Evolutionary conservation across 2,329 filamentous ascomycete species (phyloP), one percentile per base, ranked within the genome.

Genomic region (Penicillium sp.): DNA sequence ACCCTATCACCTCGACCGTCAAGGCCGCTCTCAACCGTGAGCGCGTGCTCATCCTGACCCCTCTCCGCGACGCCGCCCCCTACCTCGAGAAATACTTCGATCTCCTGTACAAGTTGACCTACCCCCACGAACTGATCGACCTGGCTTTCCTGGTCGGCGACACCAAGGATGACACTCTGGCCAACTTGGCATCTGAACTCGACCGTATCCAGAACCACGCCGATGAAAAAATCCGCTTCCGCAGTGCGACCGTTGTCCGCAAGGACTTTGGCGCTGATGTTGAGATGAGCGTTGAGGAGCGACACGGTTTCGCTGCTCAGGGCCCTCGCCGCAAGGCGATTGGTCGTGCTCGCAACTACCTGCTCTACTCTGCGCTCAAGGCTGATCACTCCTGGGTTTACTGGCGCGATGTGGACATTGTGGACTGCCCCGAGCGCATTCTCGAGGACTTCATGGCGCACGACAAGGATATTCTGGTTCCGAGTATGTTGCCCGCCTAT

Each of bases 381-480:
- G 87, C 92, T 0, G 92, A 98, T 60, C 95, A 99, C 73, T 93
- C 92, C 9, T 99, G 95, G 95, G 93, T 98, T 9, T 98, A 97
- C 76, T 99, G 95, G 95, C 87, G 95, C 59, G 95, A 99, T 74
- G 93, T 96, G 50, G 95, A 99, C 75, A 97, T 99, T 67, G 87
- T 91, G 47, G 93, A 99, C 71, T 96, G 90, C 73, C 92, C 93
- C 1, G 83, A 85, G 62, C 88, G 85, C 70, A 96, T 99, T 60
- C 81, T 99, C 33, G 93, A 99, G 78, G 95, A 99, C 70, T 96
- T 99, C 67, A 90, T 96, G 68, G 91, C 91, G 21, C 95, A 98
- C 70, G 91, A 99, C 74, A 88, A 88, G 71, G 95, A 99, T 74
- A 85, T 99, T 58, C 79, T 99, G 56, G 93, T 98, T 67, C 95